Percentiles rank a stretch among this genome's conserved stretches.
Evolutionary conservation across 2,329 filamentous ascomycete genomes (phyloP).

Genomic region (Sphaerulina vaccinii): DNA sequence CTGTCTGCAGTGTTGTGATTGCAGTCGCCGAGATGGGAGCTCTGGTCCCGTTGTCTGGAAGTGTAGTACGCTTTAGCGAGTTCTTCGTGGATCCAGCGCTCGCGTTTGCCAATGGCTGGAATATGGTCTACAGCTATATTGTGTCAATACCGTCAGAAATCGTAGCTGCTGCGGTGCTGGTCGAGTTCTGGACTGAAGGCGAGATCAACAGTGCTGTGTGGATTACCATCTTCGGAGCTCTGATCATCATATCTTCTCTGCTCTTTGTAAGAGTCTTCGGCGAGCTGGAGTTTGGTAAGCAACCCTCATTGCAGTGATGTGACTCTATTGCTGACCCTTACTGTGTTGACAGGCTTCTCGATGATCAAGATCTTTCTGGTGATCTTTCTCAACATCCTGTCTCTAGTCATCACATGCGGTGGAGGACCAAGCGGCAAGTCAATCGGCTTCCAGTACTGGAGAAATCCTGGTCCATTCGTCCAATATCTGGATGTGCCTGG

Average conservation of each 20-base stretch:
- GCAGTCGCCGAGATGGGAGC: slow-evolving; percentile 22
- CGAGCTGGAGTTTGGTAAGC: slow-evolving; percentile 21
- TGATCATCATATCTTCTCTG: slow-evolving; percentile 15
- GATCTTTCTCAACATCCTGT: slow-evolving; percentile 27
- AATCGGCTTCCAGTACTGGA: slow-evolving; percentile 26
- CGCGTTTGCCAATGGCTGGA: slow-evolving; percentile 20
- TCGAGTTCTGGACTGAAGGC: slow-evolving; percentile 17
- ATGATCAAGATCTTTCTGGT: slow-evolving; percentile 26
- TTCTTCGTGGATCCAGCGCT: slow-evolving; percentile 23
- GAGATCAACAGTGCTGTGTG: slow-evolving; percentile 19
- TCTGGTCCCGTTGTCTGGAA: slow-evolving; percentile 19
- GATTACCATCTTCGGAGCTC: slow-evolving; percentile 19
- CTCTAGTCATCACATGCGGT: slow-evolving; percentile 22
- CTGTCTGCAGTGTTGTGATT: slow-evolving; percentile 18
- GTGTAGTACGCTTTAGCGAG: slow-evolving; percentile 16
- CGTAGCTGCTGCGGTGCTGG: slow-evolving; percentile 16
- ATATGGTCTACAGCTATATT: slow-evolving; percentile 16
- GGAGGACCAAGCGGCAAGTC: slow-evolving; percentile 20
- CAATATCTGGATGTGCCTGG: slow-evolving; percentile 19
- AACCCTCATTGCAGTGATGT: too few species aligned
- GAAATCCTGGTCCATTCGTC: slow-evolving; percentile 24
- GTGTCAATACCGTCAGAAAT: slow-evolving; percentile 22
- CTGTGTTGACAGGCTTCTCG: slow-evolving; percentile 7
- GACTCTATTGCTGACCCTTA: too few species aligned
- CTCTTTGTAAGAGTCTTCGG: slow-evolving; percentile 22